A percentile compares a stretch with the other conserved stretches of the same genome.
Evolutionary conservation across 1,284 basidiomycete genomes (phyloP).

Genomic region (Mrakiaceae sp.): DNA sequence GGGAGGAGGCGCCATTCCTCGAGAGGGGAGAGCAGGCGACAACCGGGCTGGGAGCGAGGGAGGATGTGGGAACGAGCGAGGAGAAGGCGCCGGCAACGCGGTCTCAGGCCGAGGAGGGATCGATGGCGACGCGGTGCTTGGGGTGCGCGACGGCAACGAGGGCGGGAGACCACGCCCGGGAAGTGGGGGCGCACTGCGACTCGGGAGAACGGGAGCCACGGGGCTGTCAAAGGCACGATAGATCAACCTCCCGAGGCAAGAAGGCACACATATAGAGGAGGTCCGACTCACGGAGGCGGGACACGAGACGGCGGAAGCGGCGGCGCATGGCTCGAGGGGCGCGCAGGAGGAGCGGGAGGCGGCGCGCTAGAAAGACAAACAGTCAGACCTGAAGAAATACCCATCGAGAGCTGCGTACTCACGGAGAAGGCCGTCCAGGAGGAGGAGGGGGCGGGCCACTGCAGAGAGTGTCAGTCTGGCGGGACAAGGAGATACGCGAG

Average conservation of each 20-base stretch:
- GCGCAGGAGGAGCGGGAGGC: neutral
- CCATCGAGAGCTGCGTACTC: neutral
- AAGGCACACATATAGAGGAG: too few species aligned
- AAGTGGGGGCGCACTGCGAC: neutral
- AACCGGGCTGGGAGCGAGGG: neutral
- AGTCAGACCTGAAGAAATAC: neutral
- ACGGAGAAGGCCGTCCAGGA: conserved; percentile 17
- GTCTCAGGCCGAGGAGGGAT: neutral
- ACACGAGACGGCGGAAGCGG: too few species aligned
- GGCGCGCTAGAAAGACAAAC: neutral
- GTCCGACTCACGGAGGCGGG: too few species aligned
- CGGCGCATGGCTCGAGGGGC: too few species aligned
- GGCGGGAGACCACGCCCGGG: conserved; percentile 2
- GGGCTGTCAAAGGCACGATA: too few species aligned
- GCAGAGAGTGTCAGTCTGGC: conserved; percentile 29
- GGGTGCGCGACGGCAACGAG: neutral
- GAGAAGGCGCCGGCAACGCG: neutral
- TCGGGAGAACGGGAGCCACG: neutral
- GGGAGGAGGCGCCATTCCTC: conserved; percentile 1
- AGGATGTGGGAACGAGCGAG: neutral
- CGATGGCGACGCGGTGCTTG: neutral
- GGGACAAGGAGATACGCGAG: neutral
- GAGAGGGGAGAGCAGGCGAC: conserved; percentile 8
- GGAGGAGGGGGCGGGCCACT: conserved; percentile 13
- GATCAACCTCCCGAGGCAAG: too few species aligned